phyloP scores from a whole-genome alignment of 208 protist genomes.

The Strigomonas culicis region DNA sequence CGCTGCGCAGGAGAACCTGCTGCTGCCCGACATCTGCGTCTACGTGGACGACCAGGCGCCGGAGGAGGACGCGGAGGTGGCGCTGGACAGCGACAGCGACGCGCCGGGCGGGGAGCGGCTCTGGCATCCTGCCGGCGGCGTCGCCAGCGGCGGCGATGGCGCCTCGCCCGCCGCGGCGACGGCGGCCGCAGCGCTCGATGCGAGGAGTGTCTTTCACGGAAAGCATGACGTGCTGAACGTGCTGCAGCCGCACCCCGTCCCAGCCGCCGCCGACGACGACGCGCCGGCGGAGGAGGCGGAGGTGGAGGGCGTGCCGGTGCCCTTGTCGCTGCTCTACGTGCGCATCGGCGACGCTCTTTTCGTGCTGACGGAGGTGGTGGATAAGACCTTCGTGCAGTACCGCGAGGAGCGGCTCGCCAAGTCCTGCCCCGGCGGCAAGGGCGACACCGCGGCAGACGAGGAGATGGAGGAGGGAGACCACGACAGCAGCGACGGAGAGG shows the following conservation, averaged over 20 bases:
- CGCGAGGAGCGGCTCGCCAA: conserved; percentile 33
- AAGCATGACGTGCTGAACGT: background rate
- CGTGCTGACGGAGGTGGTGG: conserved; percentile 53
- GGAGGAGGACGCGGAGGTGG: background rate
- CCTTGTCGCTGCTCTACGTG: conserved; percentile 46
- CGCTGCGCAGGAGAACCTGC: background rate
- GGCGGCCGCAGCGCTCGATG: too few relatives aligned
- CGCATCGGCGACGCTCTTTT: conserved; percentile 68
- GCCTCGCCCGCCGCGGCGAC: too few relatives aligned
- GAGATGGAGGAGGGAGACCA: conserved; percentile 8
- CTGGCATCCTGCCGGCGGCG: too few relatives aligned
- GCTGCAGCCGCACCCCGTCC: background rate
- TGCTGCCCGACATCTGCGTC: background rate
- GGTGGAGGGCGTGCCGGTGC: conserved; percentile 34
- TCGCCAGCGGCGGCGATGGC: too few relatives aligned
- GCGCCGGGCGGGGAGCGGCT: too few relatives aligned
- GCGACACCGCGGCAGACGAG: background rate
- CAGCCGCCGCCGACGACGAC: too few relatives aligned
- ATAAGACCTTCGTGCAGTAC: conserved; percentile 71
- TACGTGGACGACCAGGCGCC: background rate
- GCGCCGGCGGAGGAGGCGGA: background rate
- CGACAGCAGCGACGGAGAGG: conserved; percentile 2
- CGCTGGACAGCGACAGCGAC: background rate
- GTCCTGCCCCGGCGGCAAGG: background rate
- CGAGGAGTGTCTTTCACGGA: background rate